Evolutionary conservation across 1,284 basidiomycete genomes (phyloP), one percentile per base, ranked within the genome.

Genomic region (Phlebopus sp.): DNA sequence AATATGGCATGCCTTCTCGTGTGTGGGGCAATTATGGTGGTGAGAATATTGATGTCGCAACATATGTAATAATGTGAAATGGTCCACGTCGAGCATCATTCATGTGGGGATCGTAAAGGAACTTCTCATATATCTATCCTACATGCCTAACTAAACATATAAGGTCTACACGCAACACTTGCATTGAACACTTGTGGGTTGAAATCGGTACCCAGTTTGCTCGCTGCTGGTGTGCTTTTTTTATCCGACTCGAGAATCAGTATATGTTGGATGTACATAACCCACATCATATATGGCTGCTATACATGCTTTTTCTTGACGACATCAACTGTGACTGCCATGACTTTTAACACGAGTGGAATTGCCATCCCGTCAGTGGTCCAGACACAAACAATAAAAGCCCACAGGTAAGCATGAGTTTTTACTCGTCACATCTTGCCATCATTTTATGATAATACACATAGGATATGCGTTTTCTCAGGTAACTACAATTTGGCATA

Each of bases 181-280:
- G 62, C 0, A 74, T 74, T 50, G 72, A 75, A 47, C 44, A 67
- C 0, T 55, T 76, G 0, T 76, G 69, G 69, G 58, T 59, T 11
- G 67, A 69, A 42, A 56, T 68, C 9, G 69, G 62, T 1, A 15
- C 23, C 2, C 54, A 51, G 0, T 58, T 58, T 44, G 58, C 51
- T 2, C 23, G 38, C 11, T 47, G 45, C 38, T 68, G 66, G 66
- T 45, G 55, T 9, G 49, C 51, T 4, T 62, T 67, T 37, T 68
- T 68, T 34, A 32, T 37, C 1, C 45, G 48, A 2, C 56, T 68
- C 1, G 64, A 66, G 41, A 21, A 11, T 3, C 34, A 58, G 21
- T 52, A 62, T 44, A 31, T 50, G 1, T 56, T 69, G 0, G 52
- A 64, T 42, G 17, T 41, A 1, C 27, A 52, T 13, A 46, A 56